phyloP scores from a whole-genome alignment of 139 green algal species.

The Yamagishiella unicocca region DNA sequence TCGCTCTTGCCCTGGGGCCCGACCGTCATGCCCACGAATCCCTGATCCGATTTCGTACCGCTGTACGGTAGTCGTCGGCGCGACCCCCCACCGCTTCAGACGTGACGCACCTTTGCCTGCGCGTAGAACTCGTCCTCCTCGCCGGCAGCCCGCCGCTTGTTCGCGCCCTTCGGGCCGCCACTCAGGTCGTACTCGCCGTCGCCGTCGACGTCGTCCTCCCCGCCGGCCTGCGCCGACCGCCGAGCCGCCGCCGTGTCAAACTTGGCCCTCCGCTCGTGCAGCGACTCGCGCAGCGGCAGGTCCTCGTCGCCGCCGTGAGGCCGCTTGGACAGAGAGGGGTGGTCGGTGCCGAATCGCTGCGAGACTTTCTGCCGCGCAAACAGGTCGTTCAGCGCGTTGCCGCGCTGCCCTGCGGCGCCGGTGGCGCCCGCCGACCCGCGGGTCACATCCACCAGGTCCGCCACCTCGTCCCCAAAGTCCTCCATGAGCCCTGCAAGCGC shows the following conservation, averaged over 20 bases:
- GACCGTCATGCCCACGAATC: too few relatives aligned
- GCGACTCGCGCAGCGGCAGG: constrained; percentile 58
- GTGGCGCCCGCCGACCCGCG: constrained; percentile 26
- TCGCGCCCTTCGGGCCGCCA: constrained; percentile 34
- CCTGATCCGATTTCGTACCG: too few relatives aligned
- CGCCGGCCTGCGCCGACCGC: constrained; percentile 43
- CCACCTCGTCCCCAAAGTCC: constrained; percentile 96
- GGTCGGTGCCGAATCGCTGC: constrained; percentile 81
- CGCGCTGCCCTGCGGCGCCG: constrained; percentile 3
- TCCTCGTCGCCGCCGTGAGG: constrained; percentile 63
- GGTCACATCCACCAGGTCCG: constrained; percentile 78
- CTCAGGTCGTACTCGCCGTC: constrained; percentile 44
- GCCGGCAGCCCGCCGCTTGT: constrained; percentile 29
- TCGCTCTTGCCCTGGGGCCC: too few relatives aligned
- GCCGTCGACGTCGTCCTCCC: constrained; percentile 35
- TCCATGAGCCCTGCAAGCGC: constrained; percentile 71
- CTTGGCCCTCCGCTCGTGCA: constrained; percentile 82
- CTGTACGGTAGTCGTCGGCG: too few relatives aligned
- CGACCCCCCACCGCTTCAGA: too few relatives aligned
- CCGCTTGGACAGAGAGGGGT: constrained; percentile 46
- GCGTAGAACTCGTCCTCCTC: constrained; percentile 86
- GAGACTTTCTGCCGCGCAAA: constrained; percentile 69
- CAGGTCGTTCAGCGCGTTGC: constrained; percentile 57
- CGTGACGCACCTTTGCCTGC: constrained; percentile 59
- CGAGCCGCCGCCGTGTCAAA: constrained; percentile 75